Evolutionary conservation across 371 early-diverging fungal species (phyloP), one percentile per base, ranked within the genome.

Genomic region (Globomyces sp.): DNA sequence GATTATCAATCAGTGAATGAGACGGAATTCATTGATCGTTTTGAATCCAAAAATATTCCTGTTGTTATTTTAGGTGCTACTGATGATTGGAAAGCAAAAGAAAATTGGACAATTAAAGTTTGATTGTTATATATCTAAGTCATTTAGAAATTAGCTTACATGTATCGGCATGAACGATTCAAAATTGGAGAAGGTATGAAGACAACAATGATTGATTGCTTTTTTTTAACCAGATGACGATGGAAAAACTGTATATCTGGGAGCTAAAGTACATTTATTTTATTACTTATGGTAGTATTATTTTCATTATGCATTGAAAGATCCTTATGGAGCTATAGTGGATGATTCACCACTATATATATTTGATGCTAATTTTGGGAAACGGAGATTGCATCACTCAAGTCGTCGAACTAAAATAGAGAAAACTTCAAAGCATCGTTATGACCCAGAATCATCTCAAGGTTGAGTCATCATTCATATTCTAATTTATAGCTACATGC

Each of bases 281-380:
- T 24, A 24, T 24, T 24, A 24, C 24, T 24, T 24, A 24, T 24
- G 24, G 24, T 24, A 24, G 74, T 83, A 92, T 71, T 91, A 85
- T 64, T 64, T 90, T 2, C 77, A 77, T 53, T 89, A 88, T 68
- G 79, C 80, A 1, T 68, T 78, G 13, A 47, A 36, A 40, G 57
- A 62, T n/a, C 10, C 49, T 4, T 69, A 71, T 3, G 88, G 85
- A 40, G 88, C 84, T 1, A 69, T 67, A 39, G 59, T 72, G 44
- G 91, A 91, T 65, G 93, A 92, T 70, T 87, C 88, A 11, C 93
- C 93, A 1, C 80, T 92, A 39, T 92, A 92, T 59, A 90, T 91
- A 42, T 92, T 92, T 69, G 93, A 92, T 65, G 82, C 83, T 59
- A 66, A 81, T 74, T 71, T 89, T 85, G 72, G 84, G 74, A 71